Evolutionary conservation across 78 protist genomes (phyloP).

Genomic region (Dictyostelium capitatum): DNA sequence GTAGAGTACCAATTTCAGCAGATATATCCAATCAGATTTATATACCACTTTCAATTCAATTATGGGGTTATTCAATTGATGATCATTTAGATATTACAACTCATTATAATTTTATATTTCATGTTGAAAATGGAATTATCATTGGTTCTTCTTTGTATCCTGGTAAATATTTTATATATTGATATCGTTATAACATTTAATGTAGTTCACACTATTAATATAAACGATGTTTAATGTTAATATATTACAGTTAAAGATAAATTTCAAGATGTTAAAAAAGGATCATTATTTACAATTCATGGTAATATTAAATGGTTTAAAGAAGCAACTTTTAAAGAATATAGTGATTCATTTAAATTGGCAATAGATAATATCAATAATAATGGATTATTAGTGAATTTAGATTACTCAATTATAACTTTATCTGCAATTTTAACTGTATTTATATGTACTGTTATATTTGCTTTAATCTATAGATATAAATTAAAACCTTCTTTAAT

Average conservation of each 20-base stretch:
- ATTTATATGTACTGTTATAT: background rate
- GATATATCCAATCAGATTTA: slow-evolving; percentile 24
- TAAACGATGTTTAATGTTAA: too few relatives aligned
- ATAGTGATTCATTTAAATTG: background rate
- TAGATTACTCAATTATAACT: background rate
- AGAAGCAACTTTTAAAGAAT: slow-evolving; percentile 14
- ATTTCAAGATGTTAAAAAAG: background rate
- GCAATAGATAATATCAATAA: background rate
- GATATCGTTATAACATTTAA: background rate
- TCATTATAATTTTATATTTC: slow-evolving; percentile 53
- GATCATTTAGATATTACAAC: slow-evolving; percentile 34
- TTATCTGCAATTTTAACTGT: slow-evolving; percentile 18
- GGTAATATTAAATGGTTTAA: slow-evolving; percentile 66
- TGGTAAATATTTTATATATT: background rate
- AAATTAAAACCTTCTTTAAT: slow-evolving; percentile 48
- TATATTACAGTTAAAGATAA: slow-evolving; percentile 11
- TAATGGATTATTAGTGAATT: background rate
- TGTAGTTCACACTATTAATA: background rate
- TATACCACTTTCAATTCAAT: slow-evolving; percentile 39
- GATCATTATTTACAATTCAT: background rate
- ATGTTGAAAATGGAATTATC: slow-evolving; percentile 43
- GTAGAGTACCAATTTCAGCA: slow-evolving; percentile 51
- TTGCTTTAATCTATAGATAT: background rate
- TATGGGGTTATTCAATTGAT: slow-evolving; percentile 43
- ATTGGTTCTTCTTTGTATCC: slow-evolving; percentile 59